Conservation (phyloP, 352 stramenopile genomes). For the Paralagenidium karlingii region DNA sequence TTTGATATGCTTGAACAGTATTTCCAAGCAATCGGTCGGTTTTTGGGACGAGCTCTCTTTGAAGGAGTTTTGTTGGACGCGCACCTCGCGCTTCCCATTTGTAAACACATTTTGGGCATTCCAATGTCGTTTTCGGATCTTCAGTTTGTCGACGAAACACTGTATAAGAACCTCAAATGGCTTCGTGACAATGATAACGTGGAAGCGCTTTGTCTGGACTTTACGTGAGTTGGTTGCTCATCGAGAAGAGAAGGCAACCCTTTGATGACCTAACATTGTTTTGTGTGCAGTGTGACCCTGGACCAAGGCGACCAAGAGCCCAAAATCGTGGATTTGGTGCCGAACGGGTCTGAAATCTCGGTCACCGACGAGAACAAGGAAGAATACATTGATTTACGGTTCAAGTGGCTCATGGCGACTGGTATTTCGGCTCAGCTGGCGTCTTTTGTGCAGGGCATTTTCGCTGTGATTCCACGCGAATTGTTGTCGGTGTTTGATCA, state of each 20-base stretch:
- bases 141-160: constrained; percentile 81
- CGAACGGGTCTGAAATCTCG: constrained; percentile 87
- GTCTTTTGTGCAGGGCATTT: constrained; percentile 92
- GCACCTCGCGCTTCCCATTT: constrained; percentile 72
- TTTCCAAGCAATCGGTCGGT: constrained; percentile 79
- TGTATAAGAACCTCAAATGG: constrained; percentile 81
- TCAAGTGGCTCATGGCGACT: constrained; percentile 73
- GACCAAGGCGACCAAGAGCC: constrained; percentile 59
- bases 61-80: constrained; percentile 80
- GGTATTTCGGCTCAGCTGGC: constrained; percentile 85
- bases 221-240: constrained; percentile 43
- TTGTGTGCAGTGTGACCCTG: constrained; percentile 38
- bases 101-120: constrained; percentile 84
- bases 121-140: constrained; percentile 86
- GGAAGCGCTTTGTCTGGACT: constrained; percentile 68
- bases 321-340: constrained; percentile 91
- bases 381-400: constrained; percentile 92
- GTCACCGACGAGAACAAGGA: constrained; percentile 97
- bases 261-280: not conserved
- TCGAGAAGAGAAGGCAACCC: not conserved
- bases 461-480: constrained; percentile 93
- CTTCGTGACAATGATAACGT: constrained; percentile 66
- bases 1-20: constrained; percentile 25
- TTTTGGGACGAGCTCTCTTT: constrained; percentile 80
- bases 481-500: constrained; percentile 94